Base-by-base conservation (phyloP, 2,329 filamentous ascomycete species). In the Berkeleyomyces rouxiae region DNA sequence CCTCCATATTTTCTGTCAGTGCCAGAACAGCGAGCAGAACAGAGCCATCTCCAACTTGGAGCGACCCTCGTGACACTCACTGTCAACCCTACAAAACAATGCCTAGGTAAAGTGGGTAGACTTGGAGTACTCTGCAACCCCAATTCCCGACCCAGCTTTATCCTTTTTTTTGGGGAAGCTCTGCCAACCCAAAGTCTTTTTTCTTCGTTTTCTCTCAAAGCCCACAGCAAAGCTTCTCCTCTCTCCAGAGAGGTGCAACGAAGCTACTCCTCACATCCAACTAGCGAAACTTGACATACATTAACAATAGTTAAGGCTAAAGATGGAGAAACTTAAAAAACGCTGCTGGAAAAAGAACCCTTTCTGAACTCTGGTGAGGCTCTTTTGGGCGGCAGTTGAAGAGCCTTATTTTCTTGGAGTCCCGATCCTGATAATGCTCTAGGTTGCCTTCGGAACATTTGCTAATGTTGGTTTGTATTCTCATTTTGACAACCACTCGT, bases 1-100 rank as follows among this genome's bases (percentile, higher is more conserved):
- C 51, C 51, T 55, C 51, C 51, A 55, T 55, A 55, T 55, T 55
- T 55, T 55, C 51, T 55, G 51, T 55, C 51, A 46, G 7, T 7
- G 43, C 16, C 13, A 46, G 23, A 23, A 23, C 23, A 23, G 23
- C 23, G 23, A 23, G 2, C 23, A 46, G 11, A 11, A 39, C 36
- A 55, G 33, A 9, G 3, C n/a, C 51, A 39, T 55, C 51, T 55
- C 51, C 51, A 55, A 55, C 11, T 55, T 6, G 36, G 36, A 10
- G 44, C n/a, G 31, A 7, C n/a, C 4, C 9, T 55, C 49, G 36
- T 13, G 11, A 13, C n/a, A 7, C 33, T 55, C 42, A 43, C 6
- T 43, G 42, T 3, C 9, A 43, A 23, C 23, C 23, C 23, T 23
- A 23, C 23, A 23, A 23, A 23, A 23, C 23, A 23, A 23, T 23